Percentiles rank a stretch among this genome's conserved stretches.
Conservation (phyloP, 805 yeast genomes). For the Cyberlindnera petersonii region DNA sequence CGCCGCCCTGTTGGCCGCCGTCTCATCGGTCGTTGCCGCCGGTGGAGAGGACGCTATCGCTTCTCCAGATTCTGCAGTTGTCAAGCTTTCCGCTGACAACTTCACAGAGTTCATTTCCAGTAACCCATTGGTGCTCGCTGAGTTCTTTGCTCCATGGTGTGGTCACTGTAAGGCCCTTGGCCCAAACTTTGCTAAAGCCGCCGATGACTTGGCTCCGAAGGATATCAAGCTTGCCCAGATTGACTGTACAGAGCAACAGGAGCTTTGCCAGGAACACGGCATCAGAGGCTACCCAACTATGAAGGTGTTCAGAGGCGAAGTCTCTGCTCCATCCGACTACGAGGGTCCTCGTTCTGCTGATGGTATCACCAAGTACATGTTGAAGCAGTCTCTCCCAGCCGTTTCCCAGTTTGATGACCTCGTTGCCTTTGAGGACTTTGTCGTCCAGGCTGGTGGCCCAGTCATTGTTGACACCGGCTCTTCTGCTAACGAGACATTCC, state of each 20-base stretch:
- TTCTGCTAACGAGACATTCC: slow-evolving; percentile 53
- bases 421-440: slow-evolving; percentile 46
- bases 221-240: slow-evolving; percentile 74
- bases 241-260: slow-evolving; percentile 78
- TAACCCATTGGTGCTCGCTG: slow-evolving; percentile 79
- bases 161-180: slow-evolving; percentile 91
- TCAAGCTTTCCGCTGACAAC: slow-evolving; percentile 62
- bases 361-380: slow-evolving; percentile 74
- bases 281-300: slow-evolving; percentile 83
- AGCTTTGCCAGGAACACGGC: slow-evolving; percentile 62
- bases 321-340: slow-evolving; percentile 54
- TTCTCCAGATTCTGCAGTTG: slow-evolving; percentile 82
- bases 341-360: slow-evolving; percentile 81
- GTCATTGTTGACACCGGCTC: slow-evolving; percentile 55
- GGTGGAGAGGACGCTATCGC: slow-evolving; percentile 66
- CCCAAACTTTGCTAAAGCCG: slow-evolving; percentile 75
- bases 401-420: slow-evolving; percentile 48
- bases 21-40: slow-evolving; percentile 31
- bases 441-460: slow-evolving; percentile 44
- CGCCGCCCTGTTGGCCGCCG: slow-evolving; percentile 38
- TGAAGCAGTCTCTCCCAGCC: slow-evolving; percentile 77
- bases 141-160: slow-evolving; percentile 97
- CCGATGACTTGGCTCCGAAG: slow-evolving; percentile 55
- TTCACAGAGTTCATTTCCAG: slow-evolving; percentile 63
- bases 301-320: slow-evolving; percentile 60